These are phyloP conservation scores for Nitzschia sp. DNA, from an alignment of 108 stramenopile genomes.

Conservation along the genomic window DNA sequence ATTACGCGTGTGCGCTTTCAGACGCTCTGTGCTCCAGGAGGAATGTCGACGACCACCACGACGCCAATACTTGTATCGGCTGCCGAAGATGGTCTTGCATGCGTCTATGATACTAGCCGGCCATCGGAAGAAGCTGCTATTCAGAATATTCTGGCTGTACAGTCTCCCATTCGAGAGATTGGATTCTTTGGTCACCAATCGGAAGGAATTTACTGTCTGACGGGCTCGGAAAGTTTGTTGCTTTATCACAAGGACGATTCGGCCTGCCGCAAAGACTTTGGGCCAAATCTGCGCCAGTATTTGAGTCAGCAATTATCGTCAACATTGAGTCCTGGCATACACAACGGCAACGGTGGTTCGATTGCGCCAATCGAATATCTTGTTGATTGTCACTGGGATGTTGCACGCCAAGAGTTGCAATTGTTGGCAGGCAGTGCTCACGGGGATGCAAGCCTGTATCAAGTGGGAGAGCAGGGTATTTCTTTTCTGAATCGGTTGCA, in stretches of 20 bases:
- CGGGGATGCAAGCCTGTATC: conserved; percentile 73
- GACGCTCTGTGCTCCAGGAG: conserved; percentile 17
- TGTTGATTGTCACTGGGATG: conserved; percentile 75
- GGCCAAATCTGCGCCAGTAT: conserved; percentile 31
- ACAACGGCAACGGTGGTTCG: neutral
- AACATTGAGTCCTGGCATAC: neutral
- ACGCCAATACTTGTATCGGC: conserved; percentile 62
- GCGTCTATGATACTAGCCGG: conserved; percentile 78
- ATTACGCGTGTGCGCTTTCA: conserved; percentile 76
- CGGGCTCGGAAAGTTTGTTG: conserved; percentile 75
- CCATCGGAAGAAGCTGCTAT: conserved; percentile 79
- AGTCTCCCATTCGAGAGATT: conserved; percentile 63
- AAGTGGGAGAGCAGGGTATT: conserved; percentile 60
- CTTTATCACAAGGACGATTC: conserved; percentile 56
- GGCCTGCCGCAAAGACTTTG: conserved; percentile 47
- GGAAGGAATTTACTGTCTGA: conserved; percentile 75
- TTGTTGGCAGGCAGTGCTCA: conserved; percentile 66
- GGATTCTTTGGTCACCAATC: conserved; percentile 77
- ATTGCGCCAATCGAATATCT: conserved; percentile 50
- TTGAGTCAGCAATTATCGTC: conserved; percentile 15
- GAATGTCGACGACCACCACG: conserved; percentile 14
- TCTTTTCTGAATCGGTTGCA: conserved; percentile 32
- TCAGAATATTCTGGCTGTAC: conserved; percentile 62
- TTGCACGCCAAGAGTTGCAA: conserved; percentile 52
- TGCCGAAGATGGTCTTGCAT: conserved; percentile 79